Evolutionary conservation across 23 red algal species (phyloP).

Genomic region (Gracilaria domingensis): DNA sequence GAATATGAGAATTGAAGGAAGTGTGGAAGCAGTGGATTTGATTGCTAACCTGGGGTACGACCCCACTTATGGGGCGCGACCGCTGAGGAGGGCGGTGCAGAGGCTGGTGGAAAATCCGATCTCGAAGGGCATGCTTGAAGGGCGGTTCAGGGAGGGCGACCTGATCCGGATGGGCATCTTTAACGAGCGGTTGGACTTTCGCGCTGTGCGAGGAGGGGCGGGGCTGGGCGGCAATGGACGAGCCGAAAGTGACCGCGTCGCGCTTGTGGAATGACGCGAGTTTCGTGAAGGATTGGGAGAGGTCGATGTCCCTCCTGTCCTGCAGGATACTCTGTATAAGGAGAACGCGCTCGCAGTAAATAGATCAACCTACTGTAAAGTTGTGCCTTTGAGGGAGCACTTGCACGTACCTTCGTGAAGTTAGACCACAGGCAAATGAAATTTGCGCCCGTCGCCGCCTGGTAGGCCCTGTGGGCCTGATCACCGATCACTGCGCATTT

Average conservation of each 20-base stretch:
- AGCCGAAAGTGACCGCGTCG: constrained; percentile 33
- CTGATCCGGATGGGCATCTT: constrained; percentile 44
- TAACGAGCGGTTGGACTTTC: constrained; percentile 60
- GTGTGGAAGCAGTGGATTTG: constrained; percentile 83
- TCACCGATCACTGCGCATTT: too few species aligned
- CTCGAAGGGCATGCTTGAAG: constrained; percentile 91
- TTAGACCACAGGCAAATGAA: too few species aligned
- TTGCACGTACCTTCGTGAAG: too few species aligned
- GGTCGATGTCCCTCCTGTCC: too few species aligned
- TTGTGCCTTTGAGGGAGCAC: too few species aligned
- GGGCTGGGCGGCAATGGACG: not conserved
- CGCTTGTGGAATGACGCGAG: constrained; percentile 33
- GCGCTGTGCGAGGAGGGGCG: constrained; percentile 50
- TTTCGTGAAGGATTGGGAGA: too few species aligned
- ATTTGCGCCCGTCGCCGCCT: too few species aligned
- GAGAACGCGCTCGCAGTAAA: too few species aligned
- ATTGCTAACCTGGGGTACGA: constrained; percentile 92
- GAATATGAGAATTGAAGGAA: constrained; percentile 74
- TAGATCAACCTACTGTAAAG: too few species aligned
- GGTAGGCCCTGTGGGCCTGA: too few species aligned
- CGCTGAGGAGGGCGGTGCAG: constrained; percentile 93
- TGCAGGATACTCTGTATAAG: too few species aligned
- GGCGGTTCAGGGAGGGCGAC: constrained; percentile 85
- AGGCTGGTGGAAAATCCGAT: constrained; percentile 93
- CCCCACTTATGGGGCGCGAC: constrained; percentile 91